phyloP scores from a whole-genome alignment of 495 filamentous ascomycete species.

The Trichoderma orchidacearum region DNA sequence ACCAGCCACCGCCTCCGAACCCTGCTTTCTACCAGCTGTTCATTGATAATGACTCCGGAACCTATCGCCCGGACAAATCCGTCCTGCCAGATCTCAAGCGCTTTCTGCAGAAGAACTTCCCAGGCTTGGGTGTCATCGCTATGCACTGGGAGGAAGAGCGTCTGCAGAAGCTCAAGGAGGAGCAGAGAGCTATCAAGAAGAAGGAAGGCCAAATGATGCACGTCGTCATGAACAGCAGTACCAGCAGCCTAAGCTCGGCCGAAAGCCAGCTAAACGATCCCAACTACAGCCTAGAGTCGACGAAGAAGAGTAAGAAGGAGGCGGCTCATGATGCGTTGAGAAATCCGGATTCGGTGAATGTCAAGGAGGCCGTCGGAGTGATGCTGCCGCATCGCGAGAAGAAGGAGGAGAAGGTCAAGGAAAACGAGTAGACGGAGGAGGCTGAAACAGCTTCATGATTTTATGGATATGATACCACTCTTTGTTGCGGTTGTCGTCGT shows the following conservation, averaged over 20 bases:
- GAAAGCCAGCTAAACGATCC: slow-evolving; percentile 56
- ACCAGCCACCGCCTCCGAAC: slow-evolving; percentile 32
- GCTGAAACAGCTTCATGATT: neutral
- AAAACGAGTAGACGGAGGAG: neutral
- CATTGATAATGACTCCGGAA: slow-evolving; percentile 92
- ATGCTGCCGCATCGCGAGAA: neutral
- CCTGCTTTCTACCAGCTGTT: slow-evolving; percentile 68
- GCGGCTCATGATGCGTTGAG: neutral
- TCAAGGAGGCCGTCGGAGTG: neutral
- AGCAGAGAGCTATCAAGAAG: slow-evolving; percentile 40
- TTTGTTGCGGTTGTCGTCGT: neutral
- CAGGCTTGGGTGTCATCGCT: slow-evolving; percentile 55
- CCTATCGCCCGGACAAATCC: slow-evolving; percentile 72
- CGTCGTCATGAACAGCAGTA: slow-evolving; percentile 51
- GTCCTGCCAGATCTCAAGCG: slow-evolving; percentile 53
- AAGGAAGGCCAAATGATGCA: slow-evolving; percentile 43
- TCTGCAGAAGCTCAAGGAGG: slow-evolving; percentile 39
- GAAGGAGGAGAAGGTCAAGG: neutral
- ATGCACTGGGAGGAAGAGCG: slow-evolving; percentile 60
- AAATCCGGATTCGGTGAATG: neutral
- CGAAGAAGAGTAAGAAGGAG: neutral
- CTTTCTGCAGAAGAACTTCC: slow-evolving; percentile 58
- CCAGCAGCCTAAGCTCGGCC: slow-evolving; percentile 51
- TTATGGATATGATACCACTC: neutral
- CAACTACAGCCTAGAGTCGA: slow-evolving; percentile 8